Evolutionary conservation across 306 rosid genomes (phyloP), one percentile per base, ranked within the genome.

Genomic region (Sindora glabra): DNA sequence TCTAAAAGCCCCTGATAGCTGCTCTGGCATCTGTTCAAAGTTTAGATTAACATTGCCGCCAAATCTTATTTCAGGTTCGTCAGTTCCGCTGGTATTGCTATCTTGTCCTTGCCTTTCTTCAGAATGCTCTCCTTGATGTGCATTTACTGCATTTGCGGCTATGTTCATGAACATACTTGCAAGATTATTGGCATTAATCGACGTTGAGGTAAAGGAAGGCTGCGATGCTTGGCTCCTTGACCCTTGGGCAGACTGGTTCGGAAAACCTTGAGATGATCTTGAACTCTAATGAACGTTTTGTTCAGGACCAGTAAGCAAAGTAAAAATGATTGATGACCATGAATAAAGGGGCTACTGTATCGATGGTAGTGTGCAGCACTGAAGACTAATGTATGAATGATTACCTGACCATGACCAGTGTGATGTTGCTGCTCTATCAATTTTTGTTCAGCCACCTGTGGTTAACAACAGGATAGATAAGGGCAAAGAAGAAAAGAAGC

Each of bases 101-200:
- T 60, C 74, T 32, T 70, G 81, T 56, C 62, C 80, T 41, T 70
- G 76, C 36, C 69, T 8, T 61, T 70, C 83, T 37, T 58, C 79
- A 67, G 81, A 13, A 54, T 71, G 76, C 41, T 78, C 77, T 46
- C 84, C 86, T 11, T 76, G 86, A 54, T 48, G 33, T 4, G 74
- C 56, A 70, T 73, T 77, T 2, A 76, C 54, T 5, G 67, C 56
- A 15, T 72, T 78, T 11, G 76, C 36, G 14, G 95, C 77, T 36
- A 86, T 77, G 78, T 79, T 83, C 86, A 59, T 88, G 34, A 92
- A 78, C 80, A 88, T 74, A 70, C 73, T 68, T 4, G 92, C 82
- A 19, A 91, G 34, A 51, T 76, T 73, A 2, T 46, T 41, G 34
- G 76, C 67, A 64, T 77, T 70, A 40, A 85, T 79, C 9, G 87